phyloP scores from a whole-genome alignment of 768 basidiomycete species.

The Hypholoma sublateritium region DNA sequence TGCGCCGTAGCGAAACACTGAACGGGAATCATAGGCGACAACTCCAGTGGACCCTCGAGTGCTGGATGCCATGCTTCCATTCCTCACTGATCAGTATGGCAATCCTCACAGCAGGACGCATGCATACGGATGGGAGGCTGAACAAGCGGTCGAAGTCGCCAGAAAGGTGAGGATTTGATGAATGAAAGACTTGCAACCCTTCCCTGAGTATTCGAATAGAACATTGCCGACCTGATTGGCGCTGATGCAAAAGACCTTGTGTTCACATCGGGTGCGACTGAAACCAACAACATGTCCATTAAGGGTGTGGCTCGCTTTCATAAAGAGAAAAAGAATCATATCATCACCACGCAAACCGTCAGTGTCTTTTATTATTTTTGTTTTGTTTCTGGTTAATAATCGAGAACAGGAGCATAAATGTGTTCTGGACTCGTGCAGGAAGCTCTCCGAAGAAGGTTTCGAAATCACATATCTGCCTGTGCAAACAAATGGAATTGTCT shows the following conservation, averaged over 20 bases:
- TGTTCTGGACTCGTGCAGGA: slow-evolving; percentile 96
- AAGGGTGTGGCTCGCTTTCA: slow-evolving; percentile 97
- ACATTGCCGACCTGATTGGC: slow-evolving; percentile 90
- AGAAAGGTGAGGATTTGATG: slow-evolving; percentile 56
- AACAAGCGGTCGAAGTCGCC: slow-evolving; percentile 90
- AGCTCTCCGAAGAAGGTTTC: slow-evolving; percentile 94
- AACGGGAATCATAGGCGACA: slow-evolving; percentile 64
- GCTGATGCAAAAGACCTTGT: slow-evolving; percentile 95
- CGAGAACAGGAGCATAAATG: slow-evolving; percentile 92
- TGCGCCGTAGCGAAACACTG: slow-evolving; percentile 1
- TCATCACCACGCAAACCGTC: slow-evolving; percentile 94
- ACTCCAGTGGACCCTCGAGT: slow-evolving; percentile 98
- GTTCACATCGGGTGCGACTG: slow-evolving; percentile 97
- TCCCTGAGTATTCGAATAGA: slow-evolving; percentile 39
- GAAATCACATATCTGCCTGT: slow-evolving; percentile 98
- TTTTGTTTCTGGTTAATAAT: background rate
- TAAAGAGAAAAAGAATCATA: slow-evolving; percentile 88
- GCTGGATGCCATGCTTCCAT: slow-evolving; percentile 95
- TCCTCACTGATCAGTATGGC: slow-evolving; percentile 91
- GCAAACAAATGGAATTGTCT: slow-evolving; percentile 78
- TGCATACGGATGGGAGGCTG: slow-evolving; percentile 99
- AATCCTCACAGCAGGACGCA: slow-evolving; percentile 99
- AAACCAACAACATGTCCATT: slow-evolving; percentile 96
- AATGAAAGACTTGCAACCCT: background rate
- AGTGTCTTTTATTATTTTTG: slow-evolving; percentile 22